phyloP scores from a whole-genome alignment of 768 basidiomycete species.

The Mrakia hoshinonis region DNA sequence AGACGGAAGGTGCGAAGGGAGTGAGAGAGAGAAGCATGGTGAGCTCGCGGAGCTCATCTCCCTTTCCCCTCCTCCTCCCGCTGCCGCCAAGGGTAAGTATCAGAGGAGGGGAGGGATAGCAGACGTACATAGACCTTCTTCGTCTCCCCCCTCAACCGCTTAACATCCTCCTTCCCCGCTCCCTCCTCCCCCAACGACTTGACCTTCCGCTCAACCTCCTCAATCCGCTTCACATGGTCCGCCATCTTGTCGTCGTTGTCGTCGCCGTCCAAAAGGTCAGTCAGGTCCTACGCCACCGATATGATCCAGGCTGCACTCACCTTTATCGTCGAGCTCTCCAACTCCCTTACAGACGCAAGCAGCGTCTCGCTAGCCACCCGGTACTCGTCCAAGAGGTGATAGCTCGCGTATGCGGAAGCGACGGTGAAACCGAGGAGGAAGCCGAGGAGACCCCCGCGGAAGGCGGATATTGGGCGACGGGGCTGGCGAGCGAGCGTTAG shows the following conservation, averaged over 20 bases:
- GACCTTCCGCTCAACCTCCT: conserved; percentile 81
- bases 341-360: conserved; percentile 76
- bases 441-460: conserved; percentile 49
- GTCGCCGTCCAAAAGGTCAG: too few relatives aligned
- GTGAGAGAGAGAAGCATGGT: neutral
- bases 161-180: conserved; percentile 70
- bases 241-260: conserved; percentile 40
- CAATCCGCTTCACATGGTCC: conserved; percentile 42
- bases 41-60: neutral
- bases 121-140: conserved; percentile 63
- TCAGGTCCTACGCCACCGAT: too few relatives aligned
- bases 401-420: conserved; percentile 76
- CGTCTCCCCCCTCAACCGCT: conserved; percentile 63
- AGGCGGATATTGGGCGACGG: neutral
- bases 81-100: neutral
- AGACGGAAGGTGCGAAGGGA: neutral
- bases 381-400: conserved; percentile 82
- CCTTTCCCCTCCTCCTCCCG: neutral
- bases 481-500: too few relatives aligned
- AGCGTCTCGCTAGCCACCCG: conserved; percentile 77
- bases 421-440: conserved; percentile 85
- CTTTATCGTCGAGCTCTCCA: conserved; percentile 75
- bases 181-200: conserved; percentile 60
- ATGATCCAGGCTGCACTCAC: conserved; percentile 45
- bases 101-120: neutral